phyloP scores from a whole-genome alignment of 2,329 filamentous ascomycete species.

The Trematosphaeria pertusa region DNA sequence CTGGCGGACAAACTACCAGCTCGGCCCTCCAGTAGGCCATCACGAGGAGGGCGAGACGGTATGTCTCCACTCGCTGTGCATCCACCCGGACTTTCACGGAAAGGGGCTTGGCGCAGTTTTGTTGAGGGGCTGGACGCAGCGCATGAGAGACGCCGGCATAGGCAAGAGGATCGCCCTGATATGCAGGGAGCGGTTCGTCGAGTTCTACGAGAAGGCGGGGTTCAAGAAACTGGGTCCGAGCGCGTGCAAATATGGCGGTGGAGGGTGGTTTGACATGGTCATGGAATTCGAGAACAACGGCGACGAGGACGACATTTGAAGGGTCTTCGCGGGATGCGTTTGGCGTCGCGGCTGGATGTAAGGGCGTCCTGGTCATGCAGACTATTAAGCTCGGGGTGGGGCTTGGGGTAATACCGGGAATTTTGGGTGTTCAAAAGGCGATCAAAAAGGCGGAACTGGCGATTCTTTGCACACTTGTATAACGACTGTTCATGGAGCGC shows the following conservation, averaged over 20 bases:
- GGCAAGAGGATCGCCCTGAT: constrained; percentile 78
- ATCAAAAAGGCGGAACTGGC: no score
- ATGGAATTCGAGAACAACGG: constrained; percentile 35
- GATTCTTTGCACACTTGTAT: no score
- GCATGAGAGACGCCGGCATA: constrained; percentile 73
- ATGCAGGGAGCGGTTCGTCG: constrained; percentile 74
- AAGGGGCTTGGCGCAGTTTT: constrained; percentile 76
- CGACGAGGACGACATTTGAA: constrained; percentile 19
- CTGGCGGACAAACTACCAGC: constrained; percentile 62
- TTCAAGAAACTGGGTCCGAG: constrained; percentile 75
- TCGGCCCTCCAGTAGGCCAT: constrained; percentile 64
- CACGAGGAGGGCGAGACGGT: constrained; percentile 76
- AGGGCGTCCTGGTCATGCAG: no score
- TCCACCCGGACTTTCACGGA: constrained; percentile 76
- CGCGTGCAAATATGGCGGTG: constrained; percentile 74
- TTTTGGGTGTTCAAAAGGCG: no score
- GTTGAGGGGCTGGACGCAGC: constrained; percentile 77
- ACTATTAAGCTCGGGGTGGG: no score
- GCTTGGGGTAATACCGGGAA: no score
- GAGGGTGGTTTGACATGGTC: constrained; percentile 85
- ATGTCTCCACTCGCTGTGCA: constrained; percentile 81
- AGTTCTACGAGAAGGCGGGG: constrained; percentile 77
- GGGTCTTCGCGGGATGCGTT: no score
- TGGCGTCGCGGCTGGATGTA: no score
- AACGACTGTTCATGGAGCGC: no score